Percentiles rank a stretch among this genome's conserved stretches.
phyloP scores from a whole-genome alignment of 2,329 filamentous ascomycete genomes.

The Sporothrix mexicana region DNA sequence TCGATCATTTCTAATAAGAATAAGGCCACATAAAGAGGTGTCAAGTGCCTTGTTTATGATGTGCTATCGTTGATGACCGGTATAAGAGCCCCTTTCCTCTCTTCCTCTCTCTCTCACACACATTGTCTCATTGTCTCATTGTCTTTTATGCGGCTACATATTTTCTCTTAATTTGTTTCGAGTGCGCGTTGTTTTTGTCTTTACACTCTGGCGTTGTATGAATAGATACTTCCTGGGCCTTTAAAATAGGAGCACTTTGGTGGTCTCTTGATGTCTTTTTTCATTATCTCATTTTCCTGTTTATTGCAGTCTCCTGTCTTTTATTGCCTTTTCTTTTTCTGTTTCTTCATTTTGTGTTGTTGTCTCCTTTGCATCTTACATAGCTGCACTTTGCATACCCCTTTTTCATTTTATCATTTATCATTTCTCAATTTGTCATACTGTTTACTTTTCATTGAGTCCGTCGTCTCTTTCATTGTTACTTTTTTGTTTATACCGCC shows the following conservation, averaged over 20 bases:
- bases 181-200: slow-evolving; percentile 11
- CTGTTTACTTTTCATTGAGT: slow-evolving; percentile 43
- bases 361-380: slow-evolving; percentile 14
- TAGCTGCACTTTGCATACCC: slow-evolving; percentile 22
- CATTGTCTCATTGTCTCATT: neutral
- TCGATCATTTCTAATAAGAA: slow-evolving; percentile 43
- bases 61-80: slow-evolving; percentile 1
- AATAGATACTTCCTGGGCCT: slow-evolving; percentile 17
- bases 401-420: slow-evolving; percentile 39
- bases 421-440: slow-evolving; percentile 41
- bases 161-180: neutral
- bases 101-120: no score
- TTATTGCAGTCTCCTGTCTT: slow-evolving; percentile 6
- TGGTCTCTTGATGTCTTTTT: slow-evolving; percentile 23
- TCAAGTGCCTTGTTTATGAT: neutral
- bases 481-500: slow-evolving; percentile 39
- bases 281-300: neutral
- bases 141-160: neutral
- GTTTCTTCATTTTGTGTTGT: neutral
- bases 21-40: slow-evolving; percentile 34
- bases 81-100: neutral
- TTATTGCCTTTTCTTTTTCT: slow-evolving; percentile 1
- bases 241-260: slow-evolving; percentile 17
- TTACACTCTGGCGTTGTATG: slow-evolving; percentile 31
- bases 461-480: slow-evolving; percentile 41